Evolutionary conservation across 805 yeast genomes (phyloP).

Genomic region (Candida golubevii): DNA sequence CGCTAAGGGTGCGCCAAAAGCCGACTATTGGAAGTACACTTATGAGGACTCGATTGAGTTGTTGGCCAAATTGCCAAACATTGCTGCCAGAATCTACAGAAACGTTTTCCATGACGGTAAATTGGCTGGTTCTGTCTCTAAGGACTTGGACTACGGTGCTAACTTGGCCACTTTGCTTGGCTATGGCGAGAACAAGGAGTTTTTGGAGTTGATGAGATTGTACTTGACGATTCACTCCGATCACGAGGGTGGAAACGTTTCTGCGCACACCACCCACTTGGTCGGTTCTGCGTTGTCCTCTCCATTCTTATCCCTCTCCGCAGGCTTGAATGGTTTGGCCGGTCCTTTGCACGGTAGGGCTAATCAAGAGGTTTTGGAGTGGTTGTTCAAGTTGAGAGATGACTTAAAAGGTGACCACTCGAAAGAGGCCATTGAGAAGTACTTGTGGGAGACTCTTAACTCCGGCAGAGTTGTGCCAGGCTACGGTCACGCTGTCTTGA

Average conservation of each 20-base stretch:
- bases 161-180: constrained; percentile 67
- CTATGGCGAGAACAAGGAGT: constrained; percentile 51
- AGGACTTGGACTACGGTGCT: constrained; percentile 63
- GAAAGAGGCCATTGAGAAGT: constrained; percentile 53
- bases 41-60: constrained; percentile 68
- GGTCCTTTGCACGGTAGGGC: constrained; percentile 87
- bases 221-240: constrained; percentile 75
- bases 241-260: constrained; percentile 83
- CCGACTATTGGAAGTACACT: constrained; percentile 70
- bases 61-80: constrained; percentile 68
- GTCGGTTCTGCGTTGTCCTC: constrained; percentile 80
- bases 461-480: constrained; percentile 82
- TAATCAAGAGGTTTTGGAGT: constrained; percentile 78
- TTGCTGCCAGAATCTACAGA: constrained; percentile 72
- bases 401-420: constrained; percentile 58
- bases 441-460: constrained; percentile 68
- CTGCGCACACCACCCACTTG: constrained; percentile 77
- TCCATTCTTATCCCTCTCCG: constrained; percentile 70
- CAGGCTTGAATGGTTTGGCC: constrained; percentile 79
- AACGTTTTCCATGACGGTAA: constrained; percentile 55
- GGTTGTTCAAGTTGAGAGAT: constrained; percentile 61
- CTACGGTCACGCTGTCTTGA: constrained; percentile 82
- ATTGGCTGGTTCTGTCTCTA: constrained; percentile 49
- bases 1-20: constrained; percentile 63
- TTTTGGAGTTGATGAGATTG: constrained; percentile 66